Evolutionary conservation across 2,329 filamentous ascomycete genomes (phyloP), one percentile per base, ranked within the genome.

Genomic region (Ceratocystis ficicola): DNA sequence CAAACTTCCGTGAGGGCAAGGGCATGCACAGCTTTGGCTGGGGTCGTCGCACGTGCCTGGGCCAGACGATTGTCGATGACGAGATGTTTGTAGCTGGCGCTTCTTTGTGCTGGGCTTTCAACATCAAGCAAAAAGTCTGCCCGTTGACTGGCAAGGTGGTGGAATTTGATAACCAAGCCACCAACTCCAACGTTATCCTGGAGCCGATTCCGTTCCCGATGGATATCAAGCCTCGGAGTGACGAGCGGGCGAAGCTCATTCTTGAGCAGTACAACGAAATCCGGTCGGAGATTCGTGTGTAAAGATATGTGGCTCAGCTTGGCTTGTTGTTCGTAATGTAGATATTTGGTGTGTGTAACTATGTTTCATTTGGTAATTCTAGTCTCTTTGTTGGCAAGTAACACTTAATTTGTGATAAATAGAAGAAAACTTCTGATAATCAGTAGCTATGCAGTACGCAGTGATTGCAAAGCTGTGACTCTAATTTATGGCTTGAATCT

Each of bases 1-100:
- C 85, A 17, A 84, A 81, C 72, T 80, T 87, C 71, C 82, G 84
- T 69, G 79, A 81, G 71, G 79, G 79, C 46, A 73, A 76, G 1
- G 80, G 79, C 46, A 83, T 86, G 80, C 81, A 84, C 69, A 84
- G 81, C 0, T 87, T 87, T 70, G 84, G 84, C 32, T 86, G 80
- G 77, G 85, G 84, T 44, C 82, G 84, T 55, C 79, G 85, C 68
- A 80, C 80, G 15, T 87, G 84, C 70, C 78, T 86, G 3, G 84
- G 84, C 4, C 81, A 84, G 74, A 80, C 81, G 65, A 79, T 87
- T 59, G 85, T 82, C 30, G 82, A 86, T 70, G 81, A 83, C 70
- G 81, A 84, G 73, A 77, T 81, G 70, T 79, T 82, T 69, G 75
- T 81, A 59, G 75, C 77, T 6, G 79, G 77, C 25, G 79, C 79